Percentiles rank a stretch among this genome's conserved stretches.
These are phyloP conservation scores for Trypanosoma brucei DNA, from an alignment of 208 protist genomes.

Conservation along the genomic window DNA sequence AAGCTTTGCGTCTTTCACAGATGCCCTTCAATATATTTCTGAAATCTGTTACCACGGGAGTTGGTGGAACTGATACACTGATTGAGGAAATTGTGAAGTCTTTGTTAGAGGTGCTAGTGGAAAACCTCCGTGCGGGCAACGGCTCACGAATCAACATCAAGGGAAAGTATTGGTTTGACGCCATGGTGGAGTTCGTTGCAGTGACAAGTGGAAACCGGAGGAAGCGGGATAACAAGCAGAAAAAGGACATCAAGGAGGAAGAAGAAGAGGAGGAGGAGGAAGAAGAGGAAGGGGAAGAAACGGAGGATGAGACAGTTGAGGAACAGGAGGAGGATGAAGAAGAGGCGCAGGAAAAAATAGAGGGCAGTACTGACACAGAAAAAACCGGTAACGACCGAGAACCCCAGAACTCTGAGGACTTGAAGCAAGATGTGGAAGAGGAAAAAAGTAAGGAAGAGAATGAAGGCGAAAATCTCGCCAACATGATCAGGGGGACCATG, in stretches of 20 bases:
- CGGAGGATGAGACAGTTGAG: conserved; percentile 3
- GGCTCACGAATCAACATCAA: conserved; percentile 45
- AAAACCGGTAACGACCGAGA: too few species aligned
- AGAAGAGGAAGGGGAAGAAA: conserved; percentile 14
- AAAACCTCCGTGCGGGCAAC: conserved; percentile 41
- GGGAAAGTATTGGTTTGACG: conserved; percentile 78
- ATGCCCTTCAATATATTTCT: conserved; percentile 79
- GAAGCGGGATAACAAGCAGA: conserved; percentile 15
- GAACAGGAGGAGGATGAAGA: conserved; percentile 6
- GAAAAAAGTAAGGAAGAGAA: too few species aligned
- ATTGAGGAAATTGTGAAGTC: conserved; percentile 77
- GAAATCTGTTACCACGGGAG: conserved; percentile 51
- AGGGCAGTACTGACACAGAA: conserved; percentile 16
- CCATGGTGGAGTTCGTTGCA: conserved; percentile 68
- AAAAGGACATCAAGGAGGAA: conserved; percentile 20
- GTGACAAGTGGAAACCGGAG: conserved; percentile 75
- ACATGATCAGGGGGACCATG: conserved; percentile 50
- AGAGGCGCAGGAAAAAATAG: conserved; percentile 4
- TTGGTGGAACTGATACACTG: conserved; percentile 62
- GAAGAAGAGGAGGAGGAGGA: conserved; percentile 11
- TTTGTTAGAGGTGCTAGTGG: conserved; percentile 51
- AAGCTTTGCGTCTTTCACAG: conserved; percentile 57
- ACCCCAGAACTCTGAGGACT: too few species aligned
- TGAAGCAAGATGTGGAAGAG: too few species aligned
- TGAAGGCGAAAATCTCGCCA: too few species aligned